A percentile compares a stretch with the other conserved stretches of the same genome.
Conservation (phyloP, 331 rosid species). For the Ulmus americana region DNA sequence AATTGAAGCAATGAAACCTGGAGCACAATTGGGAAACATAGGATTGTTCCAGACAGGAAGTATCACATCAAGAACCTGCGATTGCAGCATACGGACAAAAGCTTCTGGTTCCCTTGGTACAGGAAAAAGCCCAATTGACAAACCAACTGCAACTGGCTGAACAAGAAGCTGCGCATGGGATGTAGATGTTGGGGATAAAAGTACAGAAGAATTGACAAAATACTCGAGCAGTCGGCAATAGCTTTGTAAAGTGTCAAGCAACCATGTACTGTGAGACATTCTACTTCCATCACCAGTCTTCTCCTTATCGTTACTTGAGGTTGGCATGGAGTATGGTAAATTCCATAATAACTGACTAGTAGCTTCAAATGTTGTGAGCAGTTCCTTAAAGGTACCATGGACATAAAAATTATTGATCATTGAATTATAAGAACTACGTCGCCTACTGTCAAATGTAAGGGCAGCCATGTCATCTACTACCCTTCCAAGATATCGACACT, state of each 20-base stretch:
- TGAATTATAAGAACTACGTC: slow-evolving; percentile 73
- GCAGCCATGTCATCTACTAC: slow-evolving; percentile 89
- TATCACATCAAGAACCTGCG: slow-evolving; percentile 86
- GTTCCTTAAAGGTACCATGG: slow-evolving; percentile 85
- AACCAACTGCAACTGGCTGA: slow-evolving; percentile 92
- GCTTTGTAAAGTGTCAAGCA: slow-evolving; percentile 82
- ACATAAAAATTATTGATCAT: slow-evolving; percentile 92
- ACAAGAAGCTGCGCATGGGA: slow-evolving; percentile 91
- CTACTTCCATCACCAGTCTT: slow-evolving; percentile 63
- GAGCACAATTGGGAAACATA: slow-evolving; percentile 66
- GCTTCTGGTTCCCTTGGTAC: slow-evolving; percentile 96
- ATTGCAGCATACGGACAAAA: slow-evolving; percentile 92
- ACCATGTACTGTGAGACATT: slow-evolving; percentile 64
- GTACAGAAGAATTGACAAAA: slow-evolving; percentile 86
- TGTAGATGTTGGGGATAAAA: slow-evolving; percentile 73
- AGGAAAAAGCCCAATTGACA: slow-evolving; percentile 93
- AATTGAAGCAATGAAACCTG: slow-evolving; percentile 75
- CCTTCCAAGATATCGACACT: slow-evolving; percentile 92
- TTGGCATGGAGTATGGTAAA: slow-evolving; percentile 50
- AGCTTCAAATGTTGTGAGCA: slow-evolving; percentile 89
- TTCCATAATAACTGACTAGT: slow-evolving; percentile 96
- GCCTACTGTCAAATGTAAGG: slow-evolving; percentile 75
- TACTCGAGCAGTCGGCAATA: slow-evolving; percentile 81
- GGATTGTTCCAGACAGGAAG: slow-evolving; percentile 91
- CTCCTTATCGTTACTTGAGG: slow-evolving; percentile 49